Conservation (phyloP, 805 yeast genomes). For the Hanseniaspora valbyensis region DNA sequence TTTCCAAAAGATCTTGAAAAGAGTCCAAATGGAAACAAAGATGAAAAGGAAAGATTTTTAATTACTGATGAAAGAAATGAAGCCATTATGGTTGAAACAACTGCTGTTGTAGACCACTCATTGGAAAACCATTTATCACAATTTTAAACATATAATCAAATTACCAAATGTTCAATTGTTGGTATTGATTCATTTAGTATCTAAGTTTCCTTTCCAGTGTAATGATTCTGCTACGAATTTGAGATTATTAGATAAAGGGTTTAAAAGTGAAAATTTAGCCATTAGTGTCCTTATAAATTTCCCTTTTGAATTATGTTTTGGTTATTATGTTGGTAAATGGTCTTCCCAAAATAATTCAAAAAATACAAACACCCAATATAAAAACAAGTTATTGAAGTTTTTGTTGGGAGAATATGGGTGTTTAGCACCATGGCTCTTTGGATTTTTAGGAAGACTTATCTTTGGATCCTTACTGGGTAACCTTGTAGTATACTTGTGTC, state of each 20-base stretch:
- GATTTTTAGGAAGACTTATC: conserved; percentile 64
- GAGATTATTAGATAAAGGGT: conserved; percentile 80
- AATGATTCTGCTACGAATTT: conserved; percentile 93
- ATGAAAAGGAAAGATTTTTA: conserved; percentile 5
- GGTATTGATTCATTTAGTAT: conserved; percentile 59
- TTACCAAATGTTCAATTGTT: conserved; percentile 63
- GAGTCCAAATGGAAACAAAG: background rate
- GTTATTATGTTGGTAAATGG: conserved; percentile 94
- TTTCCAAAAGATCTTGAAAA: conserved; percentile 4
- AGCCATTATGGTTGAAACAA: conserved; percentile 13
- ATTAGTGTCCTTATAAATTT: conserved; percentile 86
- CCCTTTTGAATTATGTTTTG: conserved; percentile 90
- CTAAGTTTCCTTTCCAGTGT: conserved; percentile 89
- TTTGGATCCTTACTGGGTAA: conserved; percentile 68
- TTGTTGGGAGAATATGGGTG: conserved; percentile 39
- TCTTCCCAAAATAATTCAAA: conserved; percentile 44
- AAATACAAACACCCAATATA: background rate
- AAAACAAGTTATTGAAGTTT: conserved; percentile 14
- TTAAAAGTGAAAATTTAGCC: conserved; percentile 86
- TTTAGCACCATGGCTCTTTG: conserved; percentile 79
- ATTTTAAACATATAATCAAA: conserved; percentile 60
- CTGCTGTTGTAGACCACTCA: conserved; percentile 24
- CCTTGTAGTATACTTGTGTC: conserved; percentile 60
- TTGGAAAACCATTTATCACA: conserved; percentile 46
- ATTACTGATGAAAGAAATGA: conserved; percentile 11